phyloP scores from a whole-genome alignment of 805 yeast genomes.

The Millerozyma acaciae region DNA sequence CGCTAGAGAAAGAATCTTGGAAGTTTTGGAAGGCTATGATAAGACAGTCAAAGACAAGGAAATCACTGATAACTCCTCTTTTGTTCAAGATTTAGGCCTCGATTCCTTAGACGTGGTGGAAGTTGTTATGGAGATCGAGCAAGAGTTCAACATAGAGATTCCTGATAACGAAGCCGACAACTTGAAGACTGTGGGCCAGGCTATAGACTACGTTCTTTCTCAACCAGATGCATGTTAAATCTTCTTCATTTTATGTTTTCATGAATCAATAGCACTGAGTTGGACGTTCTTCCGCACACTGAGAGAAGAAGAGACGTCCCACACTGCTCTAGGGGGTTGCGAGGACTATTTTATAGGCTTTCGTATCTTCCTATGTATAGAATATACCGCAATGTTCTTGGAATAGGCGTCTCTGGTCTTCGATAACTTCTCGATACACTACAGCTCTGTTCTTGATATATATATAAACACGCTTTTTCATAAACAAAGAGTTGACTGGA shows the following conservation, averaged over 20 bases:
- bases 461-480: too few relatives aligned
- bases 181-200: conserved; percentile 44
- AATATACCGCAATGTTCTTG: neutral
- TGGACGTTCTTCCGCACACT: neutral
- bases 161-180: conserved; percentile 46
- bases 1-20: conserved; percentile 58
- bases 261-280: neutral
- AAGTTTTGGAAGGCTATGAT: conserved; percentile 61
- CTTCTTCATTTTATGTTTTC: neutral
- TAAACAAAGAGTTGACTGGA: too few relatives aligned
- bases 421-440: too few relatives aligned
- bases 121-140: conserved; percentile 45
- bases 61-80: conserved; percentile 34
- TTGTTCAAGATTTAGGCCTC: conserved; percentile 41
- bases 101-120: conserved; percentile 47
- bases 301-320: neutral
- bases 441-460: too few relatives aligned
- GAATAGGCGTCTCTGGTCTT: too few relatives aligned
- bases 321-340: conserved; percentile 1
- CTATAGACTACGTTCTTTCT: conserved; percentile 38
- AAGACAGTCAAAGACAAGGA: conserved; percentile 43
- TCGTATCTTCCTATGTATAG: neutral
- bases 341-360: neutral
- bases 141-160: conserved; percentile 45
- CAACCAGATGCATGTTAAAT: conserved; percentile 40